Conservation (phyloP, 306 rosid species). For the Fragaria iinumae region DNA sequence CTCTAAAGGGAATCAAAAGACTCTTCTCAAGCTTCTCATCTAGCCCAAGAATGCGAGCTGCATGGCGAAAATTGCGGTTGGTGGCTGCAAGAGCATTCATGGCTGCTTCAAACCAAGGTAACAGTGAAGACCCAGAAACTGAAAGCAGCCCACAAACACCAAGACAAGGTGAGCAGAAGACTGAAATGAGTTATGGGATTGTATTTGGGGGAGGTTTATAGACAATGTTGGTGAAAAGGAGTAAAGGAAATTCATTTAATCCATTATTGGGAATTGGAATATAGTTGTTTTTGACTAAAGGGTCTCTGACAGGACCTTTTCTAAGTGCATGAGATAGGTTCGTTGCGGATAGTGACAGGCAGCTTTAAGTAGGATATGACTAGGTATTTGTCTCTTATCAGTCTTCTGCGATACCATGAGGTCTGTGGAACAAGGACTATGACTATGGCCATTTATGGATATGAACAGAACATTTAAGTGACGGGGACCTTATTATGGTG, state of each 20-base stretch:
- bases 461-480: neutral
- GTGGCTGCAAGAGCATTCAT: slow-evolving; percentile 80
- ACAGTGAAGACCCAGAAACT: slow-evolving; percentile 16
- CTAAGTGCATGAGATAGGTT: neutral
- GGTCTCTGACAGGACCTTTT: neutral
- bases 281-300: neutral
- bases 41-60: slow-evolving; percentile 67
- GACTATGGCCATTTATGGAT: neutral
- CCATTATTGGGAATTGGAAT: neutral
- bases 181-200: neutral
- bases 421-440: neutral
- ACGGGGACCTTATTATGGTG: neutral
- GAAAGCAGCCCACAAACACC: neutral
- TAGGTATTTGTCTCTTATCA: neutral
- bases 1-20: slow-evolving; percentile 69
- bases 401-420: neutral
- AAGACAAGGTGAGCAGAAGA: neutral
- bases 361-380: neutral
- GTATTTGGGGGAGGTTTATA: neutral
- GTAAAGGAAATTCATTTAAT: neutral
- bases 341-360: neutral
- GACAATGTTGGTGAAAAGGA: neutral
- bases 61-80: slow-evolving; percentile 62
- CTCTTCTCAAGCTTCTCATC: slow-evolving; percentile 71
- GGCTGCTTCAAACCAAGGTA: slow-evolving; percentile 15